Percentiles rank a stretch among this genome's conserved stretches.
Conservation (phyloP, 306 rosid species). For the Hippophae rhamnoides region DNA sequence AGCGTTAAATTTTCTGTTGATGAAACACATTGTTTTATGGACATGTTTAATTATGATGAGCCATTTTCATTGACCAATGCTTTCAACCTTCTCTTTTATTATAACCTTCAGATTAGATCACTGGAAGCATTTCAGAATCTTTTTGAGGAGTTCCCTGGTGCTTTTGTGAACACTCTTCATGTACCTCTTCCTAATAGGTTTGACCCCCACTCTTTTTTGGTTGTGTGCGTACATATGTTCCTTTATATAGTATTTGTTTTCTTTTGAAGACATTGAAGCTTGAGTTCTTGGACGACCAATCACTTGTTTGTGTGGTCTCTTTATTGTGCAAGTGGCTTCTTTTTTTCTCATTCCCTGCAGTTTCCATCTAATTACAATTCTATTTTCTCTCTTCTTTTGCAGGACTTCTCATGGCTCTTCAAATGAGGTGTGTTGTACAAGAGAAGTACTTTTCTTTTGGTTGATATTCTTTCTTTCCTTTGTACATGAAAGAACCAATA, state of each 20-base stretch:
- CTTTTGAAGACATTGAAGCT: not conserved
- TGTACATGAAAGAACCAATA: too few relatives aligned
- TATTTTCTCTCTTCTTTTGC: constrained; percentile 18
- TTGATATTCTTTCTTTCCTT: too few relatives aligned
- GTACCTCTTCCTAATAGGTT: constrained; percentile 56
- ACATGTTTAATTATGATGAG: not conserved
- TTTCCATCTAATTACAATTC: constrained; percentile 7
- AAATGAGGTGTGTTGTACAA: constrained; percentile 39
- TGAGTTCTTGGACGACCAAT: constrained; percentile 4
- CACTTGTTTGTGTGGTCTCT: not conserved
- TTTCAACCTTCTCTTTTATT: not conserved
- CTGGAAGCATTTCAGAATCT: constrained; percentile 72
- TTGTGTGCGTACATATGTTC: not conserved
- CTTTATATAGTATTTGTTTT: not conserved
- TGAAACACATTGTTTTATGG: not conserved
- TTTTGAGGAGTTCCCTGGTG: constrained; percentile 86
- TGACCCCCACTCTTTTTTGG: not conserved
- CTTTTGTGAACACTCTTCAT: constrained; percentile 71
- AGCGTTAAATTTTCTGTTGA: not conserved
- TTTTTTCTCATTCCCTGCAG: not conserved
- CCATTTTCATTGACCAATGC: constrained; percentile 3
- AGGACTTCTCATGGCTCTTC: constrained; percentile 45
- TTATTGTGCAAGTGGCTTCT: not conserved
- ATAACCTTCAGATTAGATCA: constrained; percentile 68
- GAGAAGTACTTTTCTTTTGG: not conserved